These are phyloP conservation scores for Ambrosiella beaveri DNA, from an alignment of 2,329 filamentous ascomycete genomes.

Conservation along the genomic window DNA sequence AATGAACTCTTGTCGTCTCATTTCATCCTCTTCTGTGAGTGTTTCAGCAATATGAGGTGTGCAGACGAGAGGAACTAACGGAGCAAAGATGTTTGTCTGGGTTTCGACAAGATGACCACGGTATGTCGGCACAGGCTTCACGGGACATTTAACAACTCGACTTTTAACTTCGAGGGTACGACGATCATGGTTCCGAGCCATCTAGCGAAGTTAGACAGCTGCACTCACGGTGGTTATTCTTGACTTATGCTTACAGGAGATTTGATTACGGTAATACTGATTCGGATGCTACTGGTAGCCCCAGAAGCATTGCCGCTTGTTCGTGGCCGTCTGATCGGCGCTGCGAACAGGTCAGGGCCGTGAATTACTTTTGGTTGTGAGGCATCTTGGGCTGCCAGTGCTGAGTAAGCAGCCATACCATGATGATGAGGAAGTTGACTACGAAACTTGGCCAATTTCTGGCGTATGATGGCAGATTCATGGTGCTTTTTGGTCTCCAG, in stretches of 20 bases:
- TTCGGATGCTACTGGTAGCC: background rate
- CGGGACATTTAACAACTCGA: constrained; percentile 21
- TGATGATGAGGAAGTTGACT: constrained; percentile 1
- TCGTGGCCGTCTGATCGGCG: background rate
- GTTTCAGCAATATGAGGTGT: constrained; percentile 42
- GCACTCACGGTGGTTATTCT: background rate
- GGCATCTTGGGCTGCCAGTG: background rate
- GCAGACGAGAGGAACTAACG: constrained; percentile 42
- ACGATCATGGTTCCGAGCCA: background rate
- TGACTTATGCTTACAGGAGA: background rate
- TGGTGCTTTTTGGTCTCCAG: too few species aligned
- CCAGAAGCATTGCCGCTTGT: background rate
- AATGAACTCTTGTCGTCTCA: constrained; percentile 6
- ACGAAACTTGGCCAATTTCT: background rate
- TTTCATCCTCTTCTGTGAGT: constrained; percentile 31
- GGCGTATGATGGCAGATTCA: background rate
- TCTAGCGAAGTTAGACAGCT: constrained; percentile 1
- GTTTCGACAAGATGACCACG: constrained; percentile 44
- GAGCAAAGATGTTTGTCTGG: constrained; percentile 39
- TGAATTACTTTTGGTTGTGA: too few species aligned
- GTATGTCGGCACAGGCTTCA: constrained; percentile 38
- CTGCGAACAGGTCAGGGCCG: background rate
- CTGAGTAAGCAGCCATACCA: background rate
- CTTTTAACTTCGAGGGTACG: too few species aligned
- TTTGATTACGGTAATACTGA: background rate